phyloP scores from a whole-genome alignment of 768 basidiomycete genomes.

The Clitopilus hobsonii region DNA sequence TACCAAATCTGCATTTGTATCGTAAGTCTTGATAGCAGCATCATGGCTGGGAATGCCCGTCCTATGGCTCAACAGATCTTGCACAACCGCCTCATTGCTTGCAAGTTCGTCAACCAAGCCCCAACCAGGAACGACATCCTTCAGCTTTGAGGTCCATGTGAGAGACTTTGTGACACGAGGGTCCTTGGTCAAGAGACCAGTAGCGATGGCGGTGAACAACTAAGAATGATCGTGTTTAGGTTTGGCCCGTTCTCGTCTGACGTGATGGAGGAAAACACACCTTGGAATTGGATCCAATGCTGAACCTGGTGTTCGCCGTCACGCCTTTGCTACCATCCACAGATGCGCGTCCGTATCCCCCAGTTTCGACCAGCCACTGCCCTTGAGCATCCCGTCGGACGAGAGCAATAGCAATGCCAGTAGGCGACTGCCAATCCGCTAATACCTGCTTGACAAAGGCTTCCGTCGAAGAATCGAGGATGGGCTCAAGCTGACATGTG shows the following conservation, averaged over 20 bases:
- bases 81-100: conserved; percentile 14
- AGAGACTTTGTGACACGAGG: conserved; percentile 14
- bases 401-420: conserved; percentile 22
- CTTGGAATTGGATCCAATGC: conserved; percentile 28
- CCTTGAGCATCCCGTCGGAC: conserved; percentile 15
- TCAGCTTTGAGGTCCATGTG: conserved; percentile 22
- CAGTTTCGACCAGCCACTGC: conserved; percentile 25
- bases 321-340: conserved; percentile 15
- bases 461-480: background rate
- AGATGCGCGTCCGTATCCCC: conserved; percentile 23
- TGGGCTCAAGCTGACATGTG: background rate
- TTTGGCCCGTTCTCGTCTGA: background rate
- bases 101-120: conserved; percentile 18
- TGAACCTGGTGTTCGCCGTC: conserved; percentile 21
- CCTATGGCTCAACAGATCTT: conserved; percentile 18
- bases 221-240: background rate
- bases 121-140: conserved; percentile 20
- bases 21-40: conserved; percentile 7
- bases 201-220: conserved; percentile 15
- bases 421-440: conserved; percentile 18
- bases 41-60: conserved; percentile 16
- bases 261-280: conserved; percentile 5
- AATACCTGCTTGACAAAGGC: conserved; percentile 5
- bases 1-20: conserved; percentile 10
- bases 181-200: conserved; percentile 18